Evolutionary conservation across 352 stramenopile species (phyloP).

Genomic region (Globisporangium irregulare): DNA sequence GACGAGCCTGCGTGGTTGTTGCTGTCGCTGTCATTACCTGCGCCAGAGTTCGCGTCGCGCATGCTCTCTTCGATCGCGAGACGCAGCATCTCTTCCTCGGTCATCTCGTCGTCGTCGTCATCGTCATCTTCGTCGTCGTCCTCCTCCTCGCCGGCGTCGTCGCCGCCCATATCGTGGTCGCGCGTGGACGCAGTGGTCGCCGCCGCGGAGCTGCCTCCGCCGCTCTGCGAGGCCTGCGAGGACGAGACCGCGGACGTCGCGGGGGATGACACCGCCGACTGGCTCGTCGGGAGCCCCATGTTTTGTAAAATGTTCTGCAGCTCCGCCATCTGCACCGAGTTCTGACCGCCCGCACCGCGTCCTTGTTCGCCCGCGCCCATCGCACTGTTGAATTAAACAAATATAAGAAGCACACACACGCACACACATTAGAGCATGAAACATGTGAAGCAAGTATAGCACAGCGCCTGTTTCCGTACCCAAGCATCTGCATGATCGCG

Average conservation of each 20-base stretch:
- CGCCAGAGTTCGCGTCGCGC: constrained; percentile 62
- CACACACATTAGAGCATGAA: background rate
- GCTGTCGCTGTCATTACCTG: constrained; percentile 45
- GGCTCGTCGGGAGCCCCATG: constrained; percentile 74
- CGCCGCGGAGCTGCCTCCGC: constrained; percentile 58
- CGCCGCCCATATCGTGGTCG: constrained; percentile 73
- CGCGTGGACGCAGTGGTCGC: constrained; percentile 74
- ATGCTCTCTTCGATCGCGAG: constrained; percentile 88
- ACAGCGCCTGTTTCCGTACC: constrained; percentile 23
- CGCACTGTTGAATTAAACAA: constrained; percentile 28
- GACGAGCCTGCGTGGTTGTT: constrained; percentile 40
- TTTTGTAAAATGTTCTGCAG: constrained; percentile 87
- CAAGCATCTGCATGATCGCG: constrained; percentile 90
- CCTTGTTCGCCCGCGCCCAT: constrained; percentile 74
- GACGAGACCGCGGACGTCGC: constrained; percentile 73
- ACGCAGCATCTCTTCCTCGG: constrained; percentile 81
- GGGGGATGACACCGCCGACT: constrained; percentile 69
- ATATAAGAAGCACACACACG: background rate
- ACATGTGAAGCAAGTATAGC: background rate
- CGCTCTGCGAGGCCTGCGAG: constrained; percentile 68
- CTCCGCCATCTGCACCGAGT: constrained; percentile 80
- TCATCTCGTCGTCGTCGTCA: constrained; percentile 87
- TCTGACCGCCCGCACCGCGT: constrained; percentile 35
- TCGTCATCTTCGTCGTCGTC: constrained; percentile 72
- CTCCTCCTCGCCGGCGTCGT: constrained; percentile 50